Evolutionary conservation across 1,139 yeast species (phyloP).

Genomic region (Zygosaccharomyces pseudobailii): DNA sequence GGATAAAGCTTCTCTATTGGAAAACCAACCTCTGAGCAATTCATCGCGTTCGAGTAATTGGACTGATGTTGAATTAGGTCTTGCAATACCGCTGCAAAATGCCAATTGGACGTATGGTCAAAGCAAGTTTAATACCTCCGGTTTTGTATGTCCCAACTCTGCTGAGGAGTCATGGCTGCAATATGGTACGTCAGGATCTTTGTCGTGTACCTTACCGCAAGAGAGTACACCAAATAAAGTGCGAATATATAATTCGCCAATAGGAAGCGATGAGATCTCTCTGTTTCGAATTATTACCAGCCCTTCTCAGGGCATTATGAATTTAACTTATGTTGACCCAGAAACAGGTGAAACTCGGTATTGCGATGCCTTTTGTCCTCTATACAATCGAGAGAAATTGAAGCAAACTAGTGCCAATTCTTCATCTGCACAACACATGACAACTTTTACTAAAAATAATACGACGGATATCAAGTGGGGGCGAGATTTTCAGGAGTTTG

Average conservation of each 20-base stretch:
- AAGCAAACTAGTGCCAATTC: slow-evolving; percentile 20
- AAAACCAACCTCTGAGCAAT: slow-evolving; percentile 29
- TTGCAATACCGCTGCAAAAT: slow-evolving; percentile 57
- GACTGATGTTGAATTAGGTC: slow-evolving; percentile 50
- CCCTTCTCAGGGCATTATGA: slow-evolving; percentile 89
- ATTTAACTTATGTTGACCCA: slow-evolving; percentile 80
- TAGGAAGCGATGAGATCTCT: slow-evolving; percentile 46
- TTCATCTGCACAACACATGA: slow-evolving; percentile 18
- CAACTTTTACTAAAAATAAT: slow-evolving; percentile 21
- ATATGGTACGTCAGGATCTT: slow-evolving; percentile 50
- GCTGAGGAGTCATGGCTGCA: slow-evolving; percentile 54
- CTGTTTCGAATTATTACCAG: slow-evolving; percentile 67
- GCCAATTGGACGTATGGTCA: slow-evolving; percentile 53
- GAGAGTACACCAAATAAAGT: slow-evolving; percentile 66
- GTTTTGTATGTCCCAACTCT: slow-evolving; percentile 57
- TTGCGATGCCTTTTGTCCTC: slow-evolving; percentile 91
- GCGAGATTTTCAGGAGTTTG: slow-evolving; percentile 67
- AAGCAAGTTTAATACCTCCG: slow-evolving; percentile 37
- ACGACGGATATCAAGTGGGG: slow-evolving; percentile 38
- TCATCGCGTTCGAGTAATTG: slow-evolving; percentile 14
- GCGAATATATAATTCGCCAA: slow-evolving; percentile 59
- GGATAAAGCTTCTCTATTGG: slow-evolving; percentile 48
- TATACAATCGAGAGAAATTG: slow-evolving; percentile 36
- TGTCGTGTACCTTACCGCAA: slow-evolving; percentile 60
- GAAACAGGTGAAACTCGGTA: slow-evolving; percentile 45